Conservation (phyloP, 495 filamentous ascomycete species). For the Elaphomyces granulatus region DNA sequence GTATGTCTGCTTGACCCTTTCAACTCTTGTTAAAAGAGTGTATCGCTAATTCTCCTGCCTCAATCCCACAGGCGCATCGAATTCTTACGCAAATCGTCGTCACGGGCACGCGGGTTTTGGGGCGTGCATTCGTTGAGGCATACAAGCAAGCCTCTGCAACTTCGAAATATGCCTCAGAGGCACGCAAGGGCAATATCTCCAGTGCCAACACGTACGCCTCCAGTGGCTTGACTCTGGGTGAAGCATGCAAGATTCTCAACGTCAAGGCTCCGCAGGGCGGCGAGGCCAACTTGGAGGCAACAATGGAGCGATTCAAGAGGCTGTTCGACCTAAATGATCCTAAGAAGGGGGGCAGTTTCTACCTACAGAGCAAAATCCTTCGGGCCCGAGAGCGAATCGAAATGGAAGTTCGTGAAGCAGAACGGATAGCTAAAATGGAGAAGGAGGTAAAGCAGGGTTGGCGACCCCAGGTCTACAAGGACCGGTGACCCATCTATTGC, state of each 20-base stretch:
- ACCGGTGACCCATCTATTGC: conserved; percentile 40
- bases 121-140: conserved; percentile 81
- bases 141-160: conserved; percentile 84
- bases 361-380: conserved; percentile 92
- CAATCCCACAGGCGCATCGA: conserved; percentile 67
- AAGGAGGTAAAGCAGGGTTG: conserved; percentile 70
- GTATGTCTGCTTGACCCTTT: too few species aligned
- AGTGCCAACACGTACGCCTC: conserved; percentile 39
- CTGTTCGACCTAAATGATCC: conserved; percentile 91
- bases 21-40: too few species aligned
- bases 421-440: conserved; percentile 35
- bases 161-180: conserved; percentile 62
- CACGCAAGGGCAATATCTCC: conserved; percentile 34
- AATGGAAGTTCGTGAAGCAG: conserved; percentile 46
- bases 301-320: conserved; percentile 82
- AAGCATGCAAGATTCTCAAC: conserved; percentile 96
- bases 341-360: conserved; percentile 90
- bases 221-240: conserved; percentile 73
- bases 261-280: conserved; percentile 74
- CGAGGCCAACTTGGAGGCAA: conserved; percentile 57
- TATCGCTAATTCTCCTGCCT: too few species aligned
- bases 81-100: conserved; percentile 87
- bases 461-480: conserved; percentile 91
- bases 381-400: conserved; percentile 86
- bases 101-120: conserved; percentile 77